Conservation (phyloP, 805 yeast genomes). For the Cyberlindnera maclurae region DNA sequence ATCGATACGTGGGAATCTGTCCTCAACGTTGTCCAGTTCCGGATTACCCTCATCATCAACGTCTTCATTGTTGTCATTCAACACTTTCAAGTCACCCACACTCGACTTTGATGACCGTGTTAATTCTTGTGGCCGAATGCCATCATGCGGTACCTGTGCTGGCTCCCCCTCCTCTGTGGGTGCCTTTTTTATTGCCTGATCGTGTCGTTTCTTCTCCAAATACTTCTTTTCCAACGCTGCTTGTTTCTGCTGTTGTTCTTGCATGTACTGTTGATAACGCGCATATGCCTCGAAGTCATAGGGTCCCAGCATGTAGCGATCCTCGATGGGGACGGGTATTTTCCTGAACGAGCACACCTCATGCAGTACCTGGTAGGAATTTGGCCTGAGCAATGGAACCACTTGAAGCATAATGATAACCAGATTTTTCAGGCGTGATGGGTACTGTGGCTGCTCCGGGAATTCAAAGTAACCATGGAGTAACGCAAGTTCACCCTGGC, state of each 20-base stretch:
- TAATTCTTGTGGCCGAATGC: slow-evolving; percentile 13
- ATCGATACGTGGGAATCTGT: slow-evolving; percentile 45
- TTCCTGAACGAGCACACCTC: slow-evolving; percentile 58
- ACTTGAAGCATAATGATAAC: slow-evolving; percentile 77
- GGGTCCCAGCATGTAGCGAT: slow-evolving; percentile 39
- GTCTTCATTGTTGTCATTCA: slow-evolving; percentile 3
- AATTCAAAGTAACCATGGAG: slow-evolving; percentile 77
- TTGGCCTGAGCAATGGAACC: slow-evolving; percentile 78
- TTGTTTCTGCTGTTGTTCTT: slow-evolving; percentile 35
- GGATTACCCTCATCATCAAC: slow-evolving; percentile 18
- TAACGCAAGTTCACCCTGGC: slow-evolving; percentile 76
- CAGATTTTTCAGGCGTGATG: slow-evolving; percentile 66
- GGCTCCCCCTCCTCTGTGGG: slow-evolving; percentile 1
- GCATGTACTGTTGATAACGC: slow-evolving; percentile 36
- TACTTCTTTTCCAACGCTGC: slow-evolving; percentile 20
- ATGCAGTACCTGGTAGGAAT: slow-evolving; percentile 68
- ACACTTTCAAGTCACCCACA: slow-evolving; percentile 15
- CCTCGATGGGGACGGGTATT: slow-evolving; percentile 39
- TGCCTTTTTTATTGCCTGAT: slow-evolving; percentile 4
- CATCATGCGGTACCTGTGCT: not conserved
- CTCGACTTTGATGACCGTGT: slow-evolving; percentile 22
- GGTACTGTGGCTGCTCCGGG: slow-evolving; percentile 60
- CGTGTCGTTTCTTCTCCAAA: slow-evolving; percentile 13
- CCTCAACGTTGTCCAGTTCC: slow-evolving; percentile 40
- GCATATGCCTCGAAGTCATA: slow-evolving; percentile 52